phyloP scores from a whole-genome alignment of 225 moss, liverwort and hornwort genomes.

The Marchantia polymorpha region DNA sequence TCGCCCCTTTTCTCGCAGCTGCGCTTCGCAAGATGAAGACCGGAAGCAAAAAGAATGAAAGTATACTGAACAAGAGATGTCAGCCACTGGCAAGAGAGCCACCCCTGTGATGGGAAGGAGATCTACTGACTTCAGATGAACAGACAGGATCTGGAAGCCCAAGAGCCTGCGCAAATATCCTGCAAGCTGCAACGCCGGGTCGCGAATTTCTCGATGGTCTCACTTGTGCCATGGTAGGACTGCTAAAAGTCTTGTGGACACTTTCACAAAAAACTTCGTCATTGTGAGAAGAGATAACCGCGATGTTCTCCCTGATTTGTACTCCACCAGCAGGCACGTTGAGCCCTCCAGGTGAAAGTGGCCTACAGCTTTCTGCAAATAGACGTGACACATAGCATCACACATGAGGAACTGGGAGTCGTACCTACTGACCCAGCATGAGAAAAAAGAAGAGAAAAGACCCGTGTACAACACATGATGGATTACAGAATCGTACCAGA shows the following conservation, averaged over 20 bases:
- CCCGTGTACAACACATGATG: neutral
- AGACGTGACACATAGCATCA: neutral
- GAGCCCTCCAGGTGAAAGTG: constrained; percentile 11
- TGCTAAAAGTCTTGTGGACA: neutral
- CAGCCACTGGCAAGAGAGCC: constrained; percentile 21
- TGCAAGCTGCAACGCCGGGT: constrained; percentile 75
- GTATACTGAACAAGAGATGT: neutral
- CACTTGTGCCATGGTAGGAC: neutral
- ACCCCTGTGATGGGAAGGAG: constrained; percentile 16
- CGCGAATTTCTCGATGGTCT: constrained; percentile 43
- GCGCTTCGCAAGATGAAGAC: neutral
- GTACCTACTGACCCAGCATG: neutral
- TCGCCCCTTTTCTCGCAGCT: neutral
- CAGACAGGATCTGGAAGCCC: constrained; percentile 55
- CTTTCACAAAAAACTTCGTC: constrained; percentile 3
- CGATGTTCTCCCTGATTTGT: neutral
- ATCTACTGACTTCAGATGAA: constrained; percentile 29
- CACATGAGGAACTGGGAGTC: neutral
- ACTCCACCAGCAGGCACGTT: neutral
- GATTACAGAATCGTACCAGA: neutral
- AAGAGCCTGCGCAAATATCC: constrained; percentile 90
- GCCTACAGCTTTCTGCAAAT: constrained; percentile 14
- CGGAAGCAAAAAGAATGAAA: neutral
- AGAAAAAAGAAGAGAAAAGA: no score
- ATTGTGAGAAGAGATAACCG: neutral